Evolutionary conservation across 345 rosid genomes (phyloP).

Genomic region (Eucalyptus cloeziana): DNA sequence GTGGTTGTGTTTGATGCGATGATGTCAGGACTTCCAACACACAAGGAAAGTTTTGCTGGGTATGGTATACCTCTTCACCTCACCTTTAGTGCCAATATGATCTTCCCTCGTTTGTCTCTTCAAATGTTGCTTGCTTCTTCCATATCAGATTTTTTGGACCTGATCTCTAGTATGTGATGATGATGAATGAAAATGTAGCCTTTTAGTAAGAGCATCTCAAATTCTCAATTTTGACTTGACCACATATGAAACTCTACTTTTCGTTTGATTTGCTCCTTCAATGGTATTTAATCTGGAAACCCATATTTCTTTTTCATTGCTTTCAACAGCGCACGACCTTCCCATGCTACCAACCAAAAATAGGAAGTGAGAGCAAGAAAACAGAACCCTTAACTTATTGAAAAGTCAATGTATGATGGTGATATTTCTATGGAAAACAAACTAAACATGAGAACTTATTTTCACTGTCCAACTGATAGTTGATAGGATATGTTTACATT

Average conservation of each 20-base stretch:
- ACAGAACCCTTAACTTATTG: not conserved
- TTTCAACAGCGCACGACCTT: not conserved
- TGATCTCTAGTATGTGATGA: not conserved
- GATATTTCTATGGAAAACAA: not conserved
- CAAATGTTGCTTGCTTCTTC: not conserved
- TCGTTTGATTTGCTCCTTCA: not conserved
- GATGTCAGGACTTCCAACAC: conserved; percentile 88
- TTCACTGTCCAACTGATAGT: not conserved
- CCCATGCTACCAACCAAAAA: not conserved
- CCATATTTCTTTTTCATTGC: not conserved
- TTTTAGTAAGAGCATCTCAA: not conserved
- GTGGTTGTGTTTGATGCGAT: conserved; percentile 94
- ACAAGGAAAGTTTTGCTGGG: conserved; percentile 78
- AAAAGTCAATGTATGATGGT: not conserved
- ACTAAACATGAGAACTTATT: not conserved
- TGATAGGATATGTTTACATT: not conserved
- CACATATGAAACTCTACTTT: not conserved
- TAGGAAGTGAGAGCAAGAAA: not conserved
- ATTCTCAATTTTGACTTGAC: not conserved
- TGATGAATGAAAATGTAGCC: not conserved
- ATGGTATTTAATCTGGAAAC: not conserved
- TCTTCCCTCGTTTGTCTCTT: not conserved
- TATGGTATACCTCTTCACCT: conserved; percentile 1
- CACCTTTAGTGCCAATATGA: not conserved
- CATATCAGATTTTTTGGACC: not conserved